These are phyloP conservation scores for Boletus sensibilis DNA, from an alignment of 768 basidiomycete genomes.

Conservation along the genomic window DNA sequence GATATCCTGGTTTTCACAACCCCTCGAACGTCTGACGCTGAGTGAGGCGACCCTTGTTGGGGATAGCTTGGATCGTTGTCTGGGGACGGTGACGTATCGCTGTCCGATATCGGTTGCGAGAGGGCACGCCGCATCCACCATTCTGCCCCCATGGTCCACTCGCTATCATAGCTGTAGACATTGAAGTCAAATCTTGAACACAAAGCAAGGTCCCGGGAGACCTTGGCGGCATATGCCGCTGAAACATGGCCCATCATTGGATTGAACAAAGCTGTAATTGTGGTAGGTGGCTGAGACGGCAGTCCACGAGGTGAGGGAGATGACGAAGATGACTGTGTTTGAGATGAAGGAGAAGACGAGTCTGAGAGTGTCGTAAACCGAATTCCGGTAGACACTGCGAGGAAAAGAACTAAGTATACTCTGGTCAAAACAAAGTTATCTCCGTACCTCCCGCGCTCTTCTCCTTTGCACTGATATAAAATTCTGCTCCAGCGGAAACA, in stretches of 20 bases:
- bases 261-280: slow-evolving; percentile 91
- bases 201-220: slow-evolving; percentile 80
- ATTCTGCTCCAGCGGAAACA: slow-evolving; percentile 87
- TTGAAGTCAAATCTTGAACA: slow-evolving; percentile 95
- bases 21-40: slow-evolving; percentile 53
- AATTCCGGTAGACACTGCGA: slow-evolving; percentile 83
- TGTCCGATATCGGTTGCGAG: slow-evolving; percentile 25
- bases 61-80: slow-evolving; percentile 6
- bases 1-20: slow-evolving; percentile 90
- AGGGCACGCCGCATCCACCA: slow-evolving; percentile 83
- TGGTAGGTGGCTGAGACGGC: slow-evolving; percentile 81
- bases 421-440: background rate
- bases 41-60: slow-evolving; percentile 6
- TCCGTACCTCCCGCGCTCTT: slow-evolving; percentile 80
- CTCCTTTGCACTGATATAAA: slow-evolving; percentile 93
- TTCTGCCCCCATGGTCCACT: slow-evolving; percentile 93
- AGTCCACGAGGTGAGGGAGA: slow-evolving; percentile 29
- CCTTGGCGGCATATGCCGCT: slow-evolving; percentile 85
- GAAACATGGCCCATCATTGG: slow-evolving; percentile 95
- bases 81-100: background rate
- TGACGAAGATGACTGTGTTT: slow-evolving; percentile 43
- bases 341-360: slow-evolving; percentile 63
- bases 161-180: slow-evolving; percentile 94
- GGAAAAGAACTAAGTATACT: slow-evolving; percentile 4
- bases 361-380: slow-evolving; percentile 94